phyloP scores from a whole-genome alignment of 257 asterid species.

The Gynochthodes officinalis region DNA sequence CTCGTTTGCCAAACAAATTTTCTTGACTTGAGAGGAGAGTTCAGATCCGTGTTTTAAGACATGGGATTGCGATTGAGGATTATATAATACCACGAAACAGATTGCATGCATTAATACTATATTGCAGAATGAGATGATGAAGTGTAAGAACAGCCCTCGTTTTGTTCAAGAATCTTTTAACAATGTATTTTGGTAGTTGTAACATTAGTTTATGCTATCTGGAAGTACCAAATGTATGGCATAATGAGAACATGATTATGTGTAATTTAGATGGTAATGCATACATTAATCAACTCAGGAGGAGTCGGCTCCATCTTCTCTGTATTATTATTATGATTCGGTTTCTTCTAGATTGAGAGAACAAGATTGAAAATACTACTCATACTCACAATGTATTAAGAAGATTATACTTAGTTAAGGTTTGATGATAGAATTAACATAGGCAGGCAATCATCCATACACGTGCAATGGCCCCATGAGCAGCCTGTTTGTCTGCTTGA shows the following conservation, averaged over 20 bases:
- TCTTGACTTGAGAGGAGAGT: neutral
- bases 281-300: neutral
- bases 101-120: too few species aligned
- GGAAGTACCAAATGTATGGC: constrained; percentile 15
- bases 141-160: neutral
- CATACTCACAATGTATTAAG: too few species aligned
- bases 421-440: neutral
- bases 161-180: neutral
- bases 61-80: neutral
- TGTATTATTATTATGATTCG: neutral
- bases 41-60: constrained; percentile 19
- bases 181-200: neutral
- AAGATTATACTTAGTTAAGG: neutral
- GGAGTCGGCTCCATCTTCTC: neutral
- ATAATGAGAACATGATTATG: constrained; percentile 26
- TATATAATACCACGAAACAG: too few species aligned
- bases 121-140: too few species aligned
- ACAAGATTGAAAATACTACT: too few species aligned
- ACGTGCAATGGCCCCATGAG: constrained; percentile 83
- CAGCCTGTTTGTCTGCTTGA: constrained; percentile 66
- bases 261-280: constrained; percentile 1
- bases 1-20: neutral
- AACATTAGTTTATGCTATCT: neutral
- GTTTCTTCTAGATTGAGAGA: neutral
- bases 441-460: constrained; percentile 46